Base-by-base conservation (phyloP, 768 basidiomycete species). In the Amanita exitialis region DNA sequence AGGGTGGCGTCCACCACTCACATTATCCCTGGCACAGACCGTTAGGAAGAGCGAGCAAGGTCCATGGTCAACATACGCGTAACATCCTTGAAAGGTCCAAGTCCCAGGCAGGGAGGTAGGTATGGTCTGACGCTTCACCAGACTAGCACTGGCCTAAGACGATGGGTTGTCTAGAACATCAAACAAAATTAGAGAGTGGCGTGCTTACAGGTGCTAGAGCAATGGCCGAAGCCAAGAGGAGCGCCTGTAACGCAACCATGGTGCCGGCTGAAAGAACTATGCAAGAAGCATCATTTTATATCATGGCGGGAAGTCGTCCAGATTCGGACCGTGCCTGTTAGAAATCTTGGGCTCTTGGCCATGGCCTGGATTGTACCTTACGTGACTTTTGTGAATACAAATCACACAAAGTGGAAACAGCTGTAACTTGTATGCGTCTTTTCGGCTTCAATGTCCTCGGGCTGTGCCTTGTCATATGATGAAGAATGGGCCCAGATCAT, bases 71-170 rank as follows among this genome's bases (percentile, higher is more conserved):
- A 62, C 67, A 16, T 58, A 85, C 83, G 73, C 75, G 66, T 76
- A 79, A 57, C 85, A 87, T 59, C 82, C 82, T 51, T 71, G 62
- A 13, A 73, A 71, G 15, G 69, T 69, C 83, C 83, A 87, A 44
- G 64, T 69, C 2, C 68, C 67, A 6, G 80, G 81, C 46, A 85
- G 71, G 1, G 47, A 56, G 3, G 68, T 59, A 13, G 74, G 74
- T 32, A 74, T 61, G 39, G 65, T 54, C 51, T 72, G 71, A 52
- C 71, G 74, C 51, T 65, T 66, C n/a, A 46, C 50, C 50, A 62
- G 62, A 62, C 53, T 62, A 60, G 64, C 61, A 55, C 58, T 57
- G 59, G 59, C 62, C 66, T 54, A 37, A n/a, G 43, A 46, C 38
- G 35, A 34, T 27, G 25, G 21, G 52, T 44, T 38, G 50, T 44